A percentile compares a stretch with the other conserved stretches of the same genome.
These are phyloP conservation scores for Pyracantha coccinea DNA, from an alignment of 331 rosid genomes.

Conservation along the genomic window DNA sequence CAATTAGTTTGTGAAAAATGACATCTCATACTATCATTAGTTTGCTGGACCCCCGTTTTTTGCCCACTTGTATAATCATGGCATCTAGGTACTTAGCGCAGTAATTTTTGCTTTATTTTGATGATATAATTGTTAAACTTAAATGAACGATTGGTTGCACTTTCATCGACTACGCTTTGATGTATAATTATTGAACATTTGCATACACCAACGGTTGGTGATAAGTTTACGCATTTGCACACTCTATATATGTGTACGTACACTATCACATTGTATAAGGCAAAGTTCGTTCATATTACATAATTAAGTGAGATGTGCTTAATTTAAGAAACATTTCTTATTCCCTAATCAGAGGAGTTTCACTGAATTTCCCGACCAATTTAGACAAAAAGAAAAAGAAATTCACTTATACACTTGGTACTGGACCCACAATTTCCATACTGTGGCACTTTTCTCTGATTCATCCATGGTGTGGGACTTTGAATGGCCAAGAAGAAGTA, in stretches of 20 bases:
- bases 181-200: neutral
- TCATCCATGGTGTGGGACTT: slow-evolving; percentile 7
- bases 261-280: neutral
- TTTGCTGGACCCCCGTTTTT: neutral
- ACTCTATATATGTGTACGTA: neutral
- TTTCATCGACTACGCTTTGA: neutral
- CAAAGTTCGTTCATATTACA: slow-evolving; percentile 11
- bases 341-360: slow-evolving; percentile 42
- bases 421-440: slow-evolving; percentile 25
- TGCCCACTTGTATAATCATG: slow-evolving; percentile 38
- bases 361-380: slow-evolving; percentile 46
- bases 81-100: neutral
- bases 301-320: slow-evolving; percentile 28
- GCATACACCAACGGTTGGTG: neutral
- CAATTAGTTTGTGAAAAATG: slow-evolving; percentile 10
- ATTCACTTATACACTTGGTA: slow-evolving; percentile 9
- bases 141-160: slow-evolving; percentile 16
- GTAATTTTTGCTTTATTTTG: neutral
- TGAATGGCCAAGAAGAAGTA: neutral
- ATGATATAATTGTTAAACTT: slow-evolving; percentile 25
- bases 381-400: slow-evolving; percentile 29
- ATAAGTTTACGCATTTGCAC: neutral
- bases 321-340: slow-evolving; percentile 30
- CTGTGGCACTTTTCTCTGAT: neutral
- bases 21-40: slow-evolving; percentile 16